A percentile compares a stretch with the other conserved stretches of the same genome.
Conservation (phyloP, 495 filamentous ascomycete genomes). For the Penicillium manginii region DNA sequence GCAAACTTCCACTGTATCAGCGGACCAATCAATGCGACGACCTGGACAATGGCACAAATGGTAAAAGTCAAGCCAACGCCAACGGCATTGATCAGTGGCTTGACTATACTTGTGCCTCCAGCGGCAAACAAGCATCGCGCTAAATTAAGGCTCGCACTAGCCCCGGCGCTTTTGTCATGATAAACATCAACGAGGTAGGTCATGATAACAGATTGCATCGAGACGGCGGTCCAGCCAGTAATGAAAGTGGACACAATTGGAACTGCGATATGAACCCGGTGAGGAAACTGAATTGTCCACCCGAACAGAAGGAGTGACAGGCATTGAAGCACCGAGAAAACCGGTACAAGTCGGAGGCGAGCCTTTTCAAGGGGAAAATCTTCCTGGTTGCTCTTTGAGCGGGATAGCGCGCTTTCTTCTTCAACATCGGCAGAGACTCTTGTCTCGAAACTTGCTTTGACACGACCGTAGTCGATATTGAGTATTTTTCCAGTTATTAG, state of each 20-base stretch:
- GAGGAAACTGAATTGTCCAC: constrained; percentile 57
- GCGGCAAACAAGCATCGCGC: constrained; percentile 68
- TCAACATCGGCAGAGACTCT: constrained; percentile 3
- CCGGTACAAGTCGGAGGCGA: constrained; percentile 47
- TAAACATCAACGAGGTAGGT: constrained; percentile 64
- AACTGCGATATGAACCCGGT: constrained; percentile 49
- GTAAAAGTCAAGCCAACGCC: constrained; percentile 52
- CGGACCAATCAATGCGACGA: constrained; percentile 38
- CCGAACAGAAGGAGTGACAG: constrained; percentile 55
- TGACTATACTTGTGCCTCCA: constrained; percentile 62
- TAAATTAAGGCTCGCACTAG: constrained; percentile 70
- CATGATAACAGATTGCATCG: constrained; percentile 42
- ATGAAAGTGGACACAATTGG: constrained; percentile 62
- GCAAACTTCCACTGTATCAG: constrained; percentile 47
- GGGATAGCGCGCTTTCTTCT: not conserved
- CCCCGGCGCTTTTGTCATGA: constrained; percentile 59
- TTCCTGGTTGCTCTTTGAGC: not conserved
- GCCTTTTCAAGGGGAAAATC: constrained; percentile 54
- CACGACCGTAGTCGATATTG: constrained; percentile 20
- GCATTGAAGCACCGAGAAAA: constrained; percentile 44
- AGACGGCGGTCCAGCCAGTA: constrained; percentile 60
- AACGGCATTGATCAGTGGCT: constrained; percentile 62
- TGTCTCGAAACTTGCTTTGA: constrained; percentile 19
- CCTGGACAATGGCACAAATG: constrained; percentile 43
- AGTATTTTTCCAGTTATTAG: constrained; percentile 43